Evolutionary conservation across 2,329 filamentous ascomycete genomes (phyloP), one percentile per base, ranked within the genome.

Genomic region (Diaporthe sp.): DNA sequence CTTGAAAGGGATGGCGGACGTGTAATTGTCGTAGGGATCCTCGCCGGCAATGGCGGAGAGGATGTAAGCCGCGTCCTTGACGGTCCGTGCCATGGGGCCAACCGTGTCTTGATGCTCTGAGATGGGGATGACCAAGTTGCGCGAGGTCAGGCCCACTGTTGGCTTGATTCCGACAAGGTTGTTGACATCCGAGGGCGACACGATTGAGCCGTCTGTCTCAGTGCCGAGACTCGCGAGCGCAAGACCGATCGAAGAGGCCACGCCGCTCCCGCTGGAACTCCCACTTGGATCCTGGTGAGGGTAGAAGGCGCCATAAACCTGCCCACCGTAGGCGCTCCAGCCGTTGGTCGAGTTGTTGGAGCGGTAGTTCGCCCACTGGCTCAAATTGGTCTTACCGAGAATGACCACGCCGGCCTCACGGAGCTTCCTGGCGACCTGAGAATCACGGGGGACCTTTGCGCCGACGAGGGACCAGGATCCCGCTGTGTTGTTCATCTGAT

Each of bases 121-220:
- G 5, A 94, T 90, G 0, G 93, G 93, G 15, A 95, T 89, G 1
- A 94, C 92, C 6, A 93, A 85, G 76, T 88, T 83, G 31, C 91
- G 86, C 7, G 90, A 92, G 0, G 90, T 93, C 2, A 94, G 84
- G 0, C 93, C 93, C 6, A 61, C 70, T 0, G 92, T 92, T 0
- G 92, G 91, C 82, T 92, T 93, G 79, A 94, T 91, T 0, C 92
- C 93, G 0, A 94, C 92, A 5, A 94, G 81, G 74, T 92, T 92
- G 83, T 90, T 93, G 7, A 77, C 70, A 58, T 82, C 79, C 0
- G 85, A 80, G 0, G 93, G 93, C 13, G 86, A 86, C 5, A 93
- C 80, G 72, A 94, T 93, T 25, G 89, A 92, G 4, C 92, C 92
- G 76, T 87, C 87, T 0, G 92, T 94, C 81, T 93, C 92, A 0